These are phyloP conservation scores for Citrullus mucosospermus DNA, from an alignment of 306 rosid genomes.

Conservation along the genomic window DNA sequence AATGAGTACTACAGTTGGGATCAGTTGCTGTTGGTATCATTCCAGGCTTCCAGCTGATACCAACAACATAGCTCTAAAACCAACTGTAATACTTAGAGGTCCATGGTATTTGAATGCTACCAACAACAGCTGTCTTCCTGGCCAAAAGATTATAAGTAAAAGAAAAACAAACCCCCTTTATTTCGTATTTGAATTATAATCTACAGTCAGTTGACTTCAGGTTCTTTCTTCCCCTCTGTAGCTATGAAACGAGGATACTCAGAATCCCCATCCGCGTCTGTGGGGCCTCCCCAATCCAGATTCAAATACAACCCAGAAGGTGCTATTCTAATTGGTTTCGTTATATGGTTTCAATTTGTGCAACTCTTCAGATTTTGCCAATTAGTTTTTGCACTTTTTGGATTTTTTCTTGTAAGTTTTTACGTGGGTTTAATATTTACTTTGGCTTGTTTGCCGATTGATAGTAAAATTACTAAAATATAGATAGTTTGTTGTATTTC, in stretches of 20 bases:
- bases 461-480: not conserved
- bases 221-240: not conserved
- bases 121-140: not conserved
- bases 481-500: not conserved
- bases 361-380: not conserved
- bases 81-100: no score
- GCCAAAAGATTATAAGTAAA: not conserved
- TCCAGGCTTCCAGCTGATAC: no score
- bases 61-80: no score
- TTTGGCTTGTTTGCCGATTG: slow-evolving; percentile 1
- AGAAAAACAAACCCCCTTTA: not conserved
- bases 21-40: no score
- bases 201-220: not conserved
- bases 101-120: no score
- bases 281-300: slow-evolving; percentile 80
- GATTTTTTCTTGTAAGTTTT: slow-evolving; percentile 4
- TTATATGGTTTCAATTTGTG: slow-evolving; percentile 12
- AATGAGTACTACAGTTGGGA: no score
- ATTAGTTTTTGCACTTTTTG: slow-evolving; percentile 22
- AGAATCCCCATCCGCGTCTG: slow-evolving; percentile 58
- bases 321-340: slow-evolving; percentile 16
- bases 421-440: not conserved
- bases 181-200: not conserved
- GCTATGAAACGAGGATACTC: slow-evolving; percentile 79
- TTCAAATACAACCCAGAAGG: slow-evolving; percentile 67